Conservation (phyloP, 305 asterid genomes). For the Andrographis paniculata region DNA sequence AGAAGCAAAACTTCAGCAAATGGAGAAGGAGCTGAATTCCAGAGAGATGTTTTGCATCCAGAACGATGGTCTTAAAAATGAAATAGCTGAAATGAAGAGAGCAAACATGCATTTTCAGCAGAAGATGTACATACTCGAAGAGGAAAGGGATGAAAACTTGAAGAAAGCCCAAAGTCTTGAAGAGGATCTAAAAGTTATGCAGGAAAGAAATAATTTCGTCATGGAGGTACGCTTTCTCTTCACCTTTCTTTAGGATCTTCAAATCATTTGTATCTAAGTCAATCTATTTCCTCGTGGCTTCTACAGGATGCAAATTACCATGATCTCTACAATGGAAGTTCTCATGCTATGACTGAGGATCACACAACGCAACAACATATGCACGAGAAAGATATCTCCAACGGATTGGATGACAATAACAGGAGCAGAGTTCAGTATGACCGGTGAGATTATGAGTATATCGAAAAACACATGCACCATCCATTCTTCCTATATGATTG, state of each 20-base stretch:
- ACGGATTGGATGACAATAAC: constrained; percentile 26
- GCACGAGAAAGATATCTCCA: constrained; percentile 28
- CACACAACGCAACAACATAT: constrained; percentile 13
- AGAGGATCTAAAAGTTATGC: constrained; percentile 36
- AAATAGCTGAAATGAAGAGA: constrained; percentile 38
- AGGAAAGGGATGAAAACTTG: constrained; percentile 45
- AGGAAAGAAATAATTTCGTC: constrained; percentile 26
- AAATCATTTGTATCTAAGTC: not conserved
- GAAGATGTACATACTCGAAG: constrained; percentile 48
- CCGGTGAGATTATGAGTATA: constrained; percentile 28
- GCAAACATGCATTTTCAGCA: constrained; percentile 41
- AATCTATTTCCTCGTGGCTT: constrained; percentile 1
- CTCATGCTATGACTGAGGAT: constrained; percentile 19
- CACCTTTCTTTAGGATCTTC: too few relatives aligned
- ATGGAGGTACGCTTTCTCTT: constrained; percentile 45
- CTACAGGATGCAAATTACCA: constrained; percentile 30
- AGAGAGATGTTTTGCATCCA: constrained; percentile 33
- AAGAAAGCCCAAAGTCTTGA: constrained; percentile 51
- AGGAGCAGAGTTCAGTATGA: constrained; percentile 31
- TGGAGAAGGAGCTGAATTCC: constrained; percentile 41
- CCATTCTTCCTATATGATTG: not conserved
- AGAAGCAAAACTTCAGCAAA: constrained; percentile 47
- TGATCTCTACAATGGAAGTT: constrained; percentile 16
- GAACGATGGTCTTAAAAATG: constrained; percentile 36
- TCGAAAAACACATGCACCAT: not conserved